Conservation (phyloP, 2,329 filamentous ascomycete genomes). For the Apiospora saccharicola region DNA sequence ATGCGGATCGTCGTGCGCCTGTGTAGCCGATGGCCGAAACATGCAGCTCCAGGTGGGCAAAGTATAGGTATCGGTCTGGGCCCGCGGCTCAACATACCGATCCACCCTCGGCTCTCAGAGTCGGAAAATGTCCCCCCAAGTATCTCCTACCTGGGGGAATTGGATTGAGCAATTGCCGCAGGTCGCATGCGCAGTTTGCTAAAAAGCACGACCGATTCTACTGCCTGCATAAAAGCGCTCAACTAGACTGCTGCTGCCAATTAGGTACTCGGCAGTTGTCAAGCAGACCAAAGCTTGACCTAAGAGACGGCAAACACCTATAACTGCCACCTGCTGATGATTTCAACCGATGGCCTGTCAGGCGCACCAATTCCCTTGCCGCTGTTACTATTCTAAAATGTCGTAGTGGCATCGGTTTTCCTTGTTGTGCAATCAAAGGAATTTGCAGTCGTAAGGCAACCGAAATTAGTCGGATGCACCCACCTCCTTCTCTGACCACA, state of each 20-base stretch:
- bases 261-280: slow-evolving; percentile 6
- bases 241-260: background rate
- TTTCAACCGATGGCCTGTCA: background rate
- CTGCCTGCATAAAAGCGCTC: slow-evolving; percentile 3
- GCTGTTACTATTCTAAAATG: background rate
- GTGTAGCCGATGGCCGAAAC: background rate
- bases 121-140: background rate
- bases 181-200: background rate
- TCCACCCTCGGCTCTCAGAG: slow-evolving; percentile 13
- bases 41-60: too few species aligned
- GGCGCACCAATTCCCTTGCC: background rate
- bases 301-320: background rate
- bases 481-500: background rate
- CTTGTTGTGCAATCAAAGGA: background rate
- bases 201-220: background rate
- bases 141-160: background rate
- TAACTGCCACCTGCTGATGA: background rate
- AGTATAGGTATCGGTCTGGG: background rate
- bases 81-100: background rate
- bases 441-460: background rate
- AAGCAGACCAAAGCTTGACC: background rate
- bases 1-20: background rate
- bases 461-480: background rate
- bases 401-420: too few species aligned
- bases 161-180: background rate